Evolutionary conservation across 2,329 filamentous ascomycete species (phyloP).

Genomic region (Colletotrichum euphorbiae): DNA sequence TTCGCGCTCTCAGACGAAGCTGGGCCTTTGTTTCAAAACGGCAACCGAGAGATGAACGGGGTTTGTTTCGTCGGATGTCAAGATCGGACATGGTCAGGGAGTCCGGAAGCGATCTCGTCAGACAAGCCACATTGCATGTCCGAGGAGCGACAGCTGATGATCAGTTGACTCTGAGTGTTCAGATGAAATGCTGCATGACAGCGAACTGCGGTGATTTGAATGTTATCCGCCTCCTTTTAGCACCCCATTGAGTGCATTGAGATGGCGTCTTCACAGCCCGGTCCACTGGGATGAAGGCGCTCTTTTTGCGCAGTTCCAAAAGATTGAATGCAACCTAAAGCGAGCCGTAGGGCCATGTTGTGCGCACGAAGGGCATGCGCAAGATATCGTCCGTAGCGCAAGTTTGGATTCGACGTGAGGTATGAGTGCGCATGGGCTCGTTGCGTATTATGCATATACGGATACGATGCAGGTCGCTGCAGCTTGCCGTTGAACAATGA

Average conservation of each 20-base stretch:
- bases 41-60: constrained; percentile 6
- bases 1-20: constrained; percentile 32
- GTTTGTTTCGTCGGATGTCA: constrained; percentile 30
- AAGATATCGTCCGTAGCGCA: constrained; percentile 2
- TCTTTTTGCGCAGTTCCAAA: neutral
- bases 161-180: neutral
- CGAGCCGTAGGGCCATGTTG: neutral
- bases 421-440: constrained; percentile 13
- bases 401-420: neutral
- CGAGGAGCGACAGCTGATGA: neutral
- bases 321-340: neutral
- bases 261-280: neutral
- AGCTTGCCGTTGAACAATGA: constrained; percentile 14
- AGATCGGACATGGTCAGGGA: constrained; percentile 28
- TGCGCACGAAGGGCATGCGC: neutral
- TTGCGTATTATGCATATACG: constrained; percentile 14
- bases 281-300: neutral
- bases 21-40: constrained; percentile 30
- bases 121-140: neutral
- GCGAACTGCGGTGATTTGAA: neutral
- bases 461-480: constrained; percentile 8
- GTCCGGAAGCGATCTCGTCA: neutral
- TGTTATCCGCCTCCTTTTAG: neutral
- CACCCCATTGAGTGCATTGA: constrained; percentile 5
- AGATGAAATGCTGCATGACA: neutral